Percentiles rank a stretch among this genome's conserved stretches.
Conservation (phyloP, 139 green algal species). For the Chlorella sp. region DNA sequence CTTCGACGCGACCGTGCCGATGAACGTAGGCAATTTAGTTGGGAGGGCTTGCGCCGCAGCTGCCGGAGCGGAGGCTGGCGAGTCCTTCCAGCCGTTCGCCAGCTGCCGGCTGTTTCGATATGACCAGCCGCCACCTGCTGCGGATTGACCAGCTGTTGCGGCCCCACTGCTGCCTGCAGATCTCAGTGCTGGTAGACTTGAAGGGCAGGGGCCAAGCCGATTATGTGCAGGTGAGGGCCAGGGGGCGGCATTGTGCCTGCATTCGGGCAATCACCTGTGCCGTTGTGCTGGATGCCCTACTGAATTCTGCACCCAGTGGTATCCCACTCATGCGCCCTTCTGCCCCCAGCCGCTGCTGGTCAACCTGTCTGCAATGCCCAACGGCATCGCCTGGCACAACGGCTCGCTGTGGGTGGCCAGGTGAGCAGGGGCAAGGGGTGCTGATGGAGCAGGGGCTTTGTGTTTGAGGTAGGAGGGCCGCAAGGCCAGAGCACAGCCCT, state of each 20-base stretch:
- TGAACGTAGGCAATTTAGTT: not conserved
- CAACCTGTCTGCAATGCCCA: constrained; percentile 15
- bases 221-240: not conserved
- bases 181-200: not conserved
- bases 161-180: not conserved
- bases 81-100: too few relatives aligned
- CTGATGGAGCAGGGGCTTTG: too few relatives aligned
- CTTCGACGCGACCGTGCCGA: not conserved
- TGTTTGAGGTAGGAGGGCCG: too few relatives aligned
- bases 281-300: too few relatives aligned
- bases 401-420: constrained; percentile 46
- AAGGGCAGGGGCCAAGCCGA: not conserved
- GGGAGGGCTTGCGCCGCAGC: not conserved
- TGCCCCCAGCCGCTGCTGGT: not conserved
- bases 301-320: too few relatives aligned
- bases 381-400: constrained; percentile 44
- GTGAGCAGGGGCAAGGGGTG: too few relatives aligned
- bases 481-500: too few relatives aligned
- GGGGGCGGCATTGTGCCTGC: too few relatives aligned
- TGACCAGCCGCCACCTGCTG: too few relatives aligned
- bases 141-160: too few relatives aligned
- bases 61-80: not conserved
- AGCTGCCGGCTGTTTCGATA: not conserved
- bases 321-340: too few relatives aligned
- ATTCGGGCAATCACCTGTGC: too few relatives aligned